Conservation (phyloP, 371 early-diverging fungal species). For the Phascolomyces articulosus region DNA sequence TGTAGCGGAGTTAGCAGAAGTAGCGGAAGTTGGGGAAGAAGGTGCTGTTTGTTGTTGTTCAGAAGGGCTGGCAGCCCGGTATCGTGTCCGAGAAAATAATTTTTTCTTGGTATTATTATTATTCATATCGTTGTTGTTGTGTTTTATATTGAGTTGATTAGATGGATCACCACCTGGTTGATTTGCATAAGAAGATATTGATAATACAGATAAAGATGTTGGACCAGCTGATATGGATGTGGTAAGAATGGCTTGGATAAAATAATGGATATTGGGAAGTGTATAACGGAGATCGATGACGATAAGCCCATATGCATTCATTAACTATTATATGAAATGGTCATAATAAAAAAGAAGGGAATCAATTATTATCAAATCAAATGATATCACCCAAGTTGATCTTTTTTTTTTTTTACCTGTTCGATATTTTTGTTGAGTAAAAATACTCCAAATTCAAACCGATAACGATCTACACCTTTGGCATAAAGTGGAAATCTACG, state of each 20-base stretch:
- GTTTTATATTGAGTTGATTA: neutral
- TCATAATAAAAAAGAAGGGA: neutral
- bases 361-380: neutral
- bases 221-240: slow-evolving; percentile 50
- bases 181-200: slow-evolving; percentile 48
- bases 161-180: slow-evolving; percentile 11
- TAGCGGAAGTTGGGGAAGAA: neutral
- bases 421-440: slow-evolving; percentile 86
- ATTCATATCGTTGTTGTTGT: neutral
- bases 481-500: slow-evolving; percentile 81
- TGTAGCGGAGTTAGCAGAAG: neutral
- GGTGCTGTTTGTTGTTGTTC: neutral
- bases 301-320: slow-evolving; percentile 74
- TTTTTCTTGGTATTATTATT: slow-evolving; percentile 2
- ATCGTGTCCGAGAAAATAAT: neutral
- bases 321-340: no score
- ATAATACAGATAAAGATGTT: slow-evolving; percentile 48
- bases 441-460: slow-evolving; percentile 87
- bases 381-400: neutral
- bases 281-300: slow-evolving; percentile 80
- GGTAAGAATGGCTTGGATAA: slow-evolving; percentile 66
- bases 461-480: slow-evolving; percentile 69
- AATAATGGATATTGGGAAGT: slow-evolving; percentile 74
- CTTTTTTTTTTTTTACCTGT: slow-evolving; percentile 75
- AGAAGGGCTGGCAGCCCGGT: neutral